These are phyloP conservation scores for Verbena officinalis DNA, from an alignment of 257 asterid genomes.

Conservation along the genomic window DNA sequence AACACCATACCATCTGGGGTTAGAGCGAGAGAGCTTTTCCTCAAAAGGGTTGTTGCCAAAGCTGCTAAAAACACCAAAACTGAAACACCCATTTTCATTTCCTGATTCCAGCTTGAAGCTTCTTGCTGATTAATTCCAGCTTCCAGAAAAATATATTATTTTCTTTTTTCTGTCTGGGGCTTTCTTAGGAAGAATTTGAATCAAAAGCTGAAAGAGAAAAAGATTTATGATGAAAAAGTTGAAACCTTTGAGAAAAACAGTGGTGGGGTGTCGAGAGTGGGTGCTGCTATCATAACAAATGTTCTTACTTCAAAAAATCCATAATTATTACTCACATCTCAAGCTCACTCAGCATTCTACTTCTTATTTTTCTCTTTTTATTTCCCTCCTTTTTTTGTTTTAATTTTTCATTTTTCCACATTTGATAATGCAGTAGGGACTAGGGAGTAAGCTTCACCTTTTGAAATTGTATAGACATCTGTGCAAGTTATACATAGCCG, in stretches of 20 bases:
- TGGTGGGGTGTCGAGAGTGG: conserved; percentile 45
- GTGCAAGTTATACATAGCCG: conserved; percentile 57
- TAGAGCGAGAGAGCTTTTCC: conserved; percentile 57
- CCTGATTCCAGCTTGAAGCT: conserved; percentile 33
- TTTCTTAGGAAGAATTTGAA: conserved; percentile 27
- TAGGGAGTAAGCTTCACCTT: conserved; percentile 39
- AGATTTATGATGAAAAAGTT: conserved; percentile 37
- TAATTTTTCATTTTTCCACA: neutral
- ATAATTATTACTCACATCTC: conserved; percentile 40
- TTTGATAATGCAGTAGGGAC: conserved; percentile 22
- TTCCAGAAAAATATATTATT: conserved; percentile 5
- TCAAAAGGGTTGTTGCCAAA: conserved; percentile 52
- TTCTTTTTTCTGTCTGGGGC: too few species aligned
- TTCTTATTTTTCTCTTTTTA: neutral
- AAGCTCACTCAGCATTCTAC: neutral
- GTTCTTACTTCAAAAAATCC: conserved; percentile 43
- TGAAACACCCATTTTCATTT: conserved; percentile 51
- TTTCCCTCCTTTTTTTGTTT: neutral
- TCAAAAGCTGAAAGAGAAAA: conserved; percentile 29
- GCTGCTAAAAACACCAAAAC: conserved; percentile 47
- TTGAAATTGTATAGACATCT: conserved; percentile 41
- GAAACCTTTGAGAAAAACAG: conserved; percentile 32
- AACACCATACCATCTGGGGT: conserved; percentile 73
- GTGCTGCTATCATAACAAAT: conserved; percentile 46
- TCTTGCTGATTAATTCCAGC: conserved; percentile 12